phyloP scores from a whole-genome alignment of 2,329 filamentous ascomycete genomes.

The Colletotrichum agaves region DNA sequence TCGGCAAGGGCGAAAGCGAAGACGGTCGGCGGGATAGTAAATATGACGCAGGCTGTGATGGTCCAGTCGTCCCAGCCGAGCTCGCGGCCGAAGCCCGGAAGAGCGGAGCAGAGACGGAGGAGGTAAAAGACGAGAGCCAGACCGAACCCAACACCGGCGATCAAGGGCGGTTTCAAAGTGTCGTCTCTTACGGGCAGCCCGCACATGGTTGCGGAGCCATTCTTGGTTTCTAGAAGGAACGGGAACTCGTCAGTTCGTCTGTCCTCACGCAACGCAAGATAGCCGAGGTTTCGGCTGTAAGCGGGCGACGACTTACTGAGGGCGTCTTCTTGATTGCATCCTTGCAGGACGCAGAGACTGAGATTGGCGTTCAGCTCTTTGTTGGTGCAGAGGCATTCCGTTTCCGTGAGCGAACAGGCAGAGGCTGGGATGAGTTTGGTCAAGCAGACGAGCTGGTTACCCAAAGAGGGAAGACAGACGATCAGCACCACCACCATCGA shows the following conservation, averaged over 20 bases:
- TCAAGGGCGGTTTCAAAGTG: conserved; percentile 39
- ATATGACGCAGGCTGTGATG: conserved; percentile 46
- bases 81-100: conserved; percentile 40
- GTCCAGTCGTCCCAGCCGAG: conserved; percentile 52
- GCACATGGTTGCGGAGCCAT: conserved; percentile 38
- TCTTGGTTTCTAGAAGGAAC: conserved; percentile 37
- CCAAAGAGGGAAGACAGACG: conserved; percentile 4
- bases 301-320: conserved; percentile 2
- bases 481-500: conserved; percentile 1
- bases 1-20: conserved; percentile 36
- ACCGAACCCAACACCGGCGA: conserved; percentile 42
- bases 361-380: conserved; percentile 38
- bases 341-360: conserved; percentile 32
- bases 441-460: conserved; percentile 38
- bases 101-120: conserved; percentile 43
- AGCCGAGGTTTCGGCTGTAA: not conserved
- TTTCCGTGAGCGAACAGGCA: conserved; percentile 36
- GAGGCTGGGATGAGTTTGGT: conserved; percentile 16
- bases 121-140: conserved; percentile 44
- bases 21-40: conserved; percentile 41
- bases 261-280: not conserved
- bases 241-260: not conserved
- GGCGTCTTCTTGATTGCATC: conserved; percentile 37
- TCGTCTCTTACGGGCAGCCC: conserved; percentile 42
- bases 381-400: conserved; percentile 39